phyloP scores from a whole-genome alignment of 192 early-diverging fungal genomes.

The Rhizophagus sp. region DNA sequence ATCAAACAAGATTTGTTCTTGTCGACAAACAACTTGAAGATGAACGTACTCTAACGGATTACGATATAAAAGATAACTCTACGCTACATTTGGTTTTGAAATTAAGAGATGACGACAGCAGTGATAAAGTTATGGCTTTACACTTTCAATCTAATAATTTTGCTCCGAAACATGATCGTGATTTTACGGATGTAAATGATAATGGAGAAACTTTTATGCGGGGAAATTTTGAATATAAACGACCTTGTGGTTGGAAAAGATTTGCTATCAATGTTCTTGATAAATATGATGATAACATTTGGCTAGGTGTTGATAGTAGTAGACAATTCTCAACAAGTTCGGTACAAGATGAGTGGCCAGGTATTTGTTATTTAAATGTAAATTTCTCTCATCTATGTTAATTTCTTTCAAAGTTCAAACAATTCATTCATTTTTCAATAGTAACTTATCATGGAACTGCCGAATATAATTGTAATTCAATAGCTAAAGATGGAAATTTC shows the following conservation, averaged over 20 bases:
- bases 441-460: constrained; percentile 24
- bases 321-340: no score
- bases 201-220: not conserved
- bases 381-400: no score
- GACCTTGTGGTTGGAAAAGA: constrained; percentile 16
- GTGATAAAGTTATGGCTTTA: constrained; percentile 36
- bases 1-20: constrained; percentile 55
- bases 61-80: constrained; percentile 69
- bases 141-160: not conserved
- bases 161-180: not conserved
- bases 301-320: not conserved
- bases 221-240: not conserved
- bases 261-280: constrained; percentile 12
- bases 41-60: constrained; percentile 59
- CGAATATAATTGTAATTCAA: constrained; percentile 5
- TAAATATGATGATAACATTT: constrained; percentile 6
- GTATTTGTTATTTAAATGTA: no score
- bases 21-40: constrained; percentile 71
- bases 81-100: constrained; percentile 64
- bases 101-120: constrained; percentile 42
- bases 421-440: not conserved
- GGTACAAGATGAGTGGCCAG: no score
- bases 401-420: no score
- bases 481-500: not conserved
- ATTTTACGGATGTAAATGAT: constrained; percentile 21